phyloP scores from a whole-genome alignment of 2,329 filamentous ascomycete genomes.

The Aspergillus flavus region DNA sequence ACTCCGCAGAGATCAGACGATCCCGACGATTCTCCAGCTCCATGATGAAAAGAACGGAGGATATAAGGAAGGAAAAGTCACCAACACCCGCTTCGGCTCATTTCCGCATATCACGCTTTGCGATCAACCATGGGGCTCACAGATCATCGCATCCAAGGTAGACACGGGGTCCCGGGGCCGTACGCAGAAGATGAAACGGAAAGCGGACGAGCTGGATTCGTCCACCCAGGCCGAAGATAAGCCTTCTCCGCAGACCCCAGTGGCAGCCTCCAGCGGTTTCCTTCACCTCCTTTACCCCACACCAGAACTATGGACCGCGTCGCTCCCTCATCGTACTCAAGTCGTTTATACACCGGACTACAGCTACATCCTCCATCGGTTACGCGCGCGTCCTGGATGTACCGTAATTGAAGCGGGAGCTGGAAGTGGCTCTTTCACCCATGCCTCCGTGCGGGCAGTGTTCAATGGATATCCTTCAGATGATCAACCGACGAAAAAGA shows the following conservation, averaged over 20 bases:
- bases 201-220: constrained; percentile 47
- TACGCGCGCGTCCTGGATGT: constrained; percentile 49
- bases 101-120: constrained; percentile 80
- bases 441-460: constrained; percentile 52
- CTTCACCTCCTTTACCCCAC: constrained; percentile 53
- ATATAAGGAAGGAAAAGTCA: constrained; percentile 74
- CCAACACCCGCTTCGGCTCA: constrained; percentile 93
- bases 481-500: constrained; percentile 25
- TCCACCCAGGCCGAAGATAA: constrained; percentile 24
- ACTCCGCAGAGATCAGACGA: constrained; percentile 81
- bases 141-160: constrained; percentile 84
- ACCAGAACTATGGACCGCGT: constrained; percentile 54
- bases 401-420: constrained; percentile 55
- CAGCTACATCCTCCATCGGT: constrained; percentile 54
- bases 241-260: constrained; percentile 29
- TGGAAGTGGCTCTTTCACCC: constrained; percentile 56
- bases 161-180: constrained; percentile 88
- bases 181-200: constrained; percentile 62
- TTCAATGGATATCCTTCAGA: constrained; percentile 47
- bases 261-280: constrained; percentile 50
- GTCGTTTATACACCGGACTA: constrained; percentile 58
- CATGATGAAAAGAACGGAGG: constrained; percentile 67
- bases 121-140: constrained; percentile 83
- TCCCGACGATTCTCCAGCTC: constrained; percentile 71
- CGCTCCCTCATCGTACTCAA: constrained; percentile 55